phyloP scores from a whole-genome alignment of 2,329 filamentous ascomycete genomes.

The Eutypella sp. region DNA sequence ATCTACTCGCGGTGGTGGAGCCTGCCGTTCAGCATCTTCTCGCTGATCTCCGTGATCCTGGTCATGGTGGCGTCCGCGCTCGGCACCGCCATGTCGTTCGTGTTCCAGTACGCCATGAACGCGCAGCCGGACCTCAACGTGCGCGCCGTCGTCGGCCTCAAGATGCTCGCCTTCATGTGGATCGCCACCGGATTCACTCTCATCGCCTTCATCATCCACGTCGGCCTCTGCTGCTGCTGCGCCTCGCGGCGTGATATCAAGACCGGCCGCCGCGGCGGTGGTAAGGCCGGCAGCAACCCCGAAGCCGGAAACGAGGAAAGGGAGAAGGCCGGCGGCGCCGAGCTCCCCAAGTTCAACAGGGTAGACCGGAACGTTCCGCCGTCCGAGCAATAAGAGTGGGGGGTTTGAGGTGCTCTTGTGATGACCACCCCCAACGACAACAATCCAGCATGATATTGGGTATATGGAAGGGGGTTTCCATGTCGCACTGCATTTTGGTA shows the following conservation, averaged over 20 bases:
- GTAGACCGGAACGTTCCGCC: not conserved
- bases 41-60: conserved; percentile 62
- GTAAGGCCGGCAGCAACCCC: conserved; percentile 5
- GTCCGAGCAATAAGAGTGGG: not conserved
- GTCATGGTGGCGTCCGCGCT: conserved; percentile 67
- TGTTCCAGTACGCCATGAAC: conserved; percentile 73
- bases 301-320: not conserved
- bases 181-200: conserved; percentile 63
- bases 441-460: too few species aligned
- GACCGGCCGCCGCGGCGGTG: conserved; percentile 29
- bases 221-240: conserved; percentile 75
- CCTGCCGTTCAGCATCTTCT: conserved; percentile 62
- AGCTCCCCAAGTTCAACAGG: not conserved
- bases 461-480: too few species aligned
- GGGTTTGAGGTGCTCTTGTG: too few species aligned
- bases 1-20: conserved; percentile 54
- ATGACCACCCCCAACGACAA: too few species aligned
- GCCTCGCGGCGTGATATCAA: conserved; percentile 49
- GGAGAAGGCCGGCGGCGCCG: not conserved
- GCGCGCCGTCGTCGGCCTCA: conserved; percentile 58
- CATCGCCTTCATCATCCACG: conserved; percentile 67
- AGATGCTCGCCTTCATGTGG: conserved; percentile 91
- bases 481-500: not conserved
- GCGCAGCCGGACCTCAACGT: conserved; percentile 73
- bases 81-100: conserved; percentile 77